A percentile compares a stretch with the other conserved stretches of the same genome.
Conservation (phyloP, 2,329 filamentous ascomycete genomes). For the Trichoderma koningiopsis region DNA sequence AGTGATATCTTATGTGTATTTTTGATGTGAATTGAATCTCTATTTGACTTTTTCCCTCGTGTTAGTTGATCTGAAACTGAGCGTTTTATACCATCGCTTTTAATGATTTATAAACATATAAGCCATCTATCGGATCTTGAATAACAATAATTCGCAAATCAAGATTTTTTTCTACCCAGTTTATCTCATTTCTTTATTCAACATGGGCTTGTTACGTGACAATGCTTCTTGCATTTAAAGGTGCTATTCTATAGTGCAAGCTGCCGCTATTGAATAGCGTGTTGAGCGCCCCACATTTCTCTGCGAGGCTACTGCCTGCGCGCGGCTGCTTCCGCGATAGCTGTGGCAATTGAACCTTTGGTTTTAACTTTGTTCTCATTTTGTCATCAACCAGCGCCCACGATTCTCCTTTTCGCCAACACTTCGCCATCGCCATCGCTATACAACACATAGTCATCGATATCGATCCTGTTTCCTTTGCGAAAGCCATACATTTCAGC, state of each 20-base stretch:
- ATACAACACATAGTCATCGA: background rate
- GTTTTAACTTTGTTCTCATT: background rate
- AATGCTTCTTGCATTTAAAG: background rate
- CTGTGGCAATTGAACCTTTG: background rate
- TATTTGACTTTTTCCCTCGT: background rate
- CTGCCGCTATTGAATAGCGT: slow-evolving; percentile 1
- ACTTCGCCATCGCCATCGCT: background rate
- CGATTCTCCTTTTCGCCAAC: background rate
- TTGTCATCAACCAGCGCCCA: background rate
- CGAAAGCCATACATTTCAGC: background rate
- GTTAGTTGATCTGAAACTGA: background rate
- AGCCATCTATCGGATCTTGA: background rate
- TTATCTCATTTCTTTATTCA: background rate
- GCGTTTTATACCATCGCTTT: background rate
- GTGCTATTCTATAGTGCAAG: background rate
- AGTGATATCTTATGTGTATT: background rate
- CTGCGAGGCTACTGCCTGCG: slow-evolving; percentile 22
- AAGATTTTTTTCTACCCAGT: too few relatives aligned
- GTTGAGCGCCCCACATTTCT: background rate
- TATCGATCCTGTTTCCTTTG: background rate
- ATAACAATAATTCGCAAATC: background rate
- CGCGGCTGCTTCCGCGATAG: slow-evolving; percentile 12
- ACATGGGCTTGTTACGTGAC: background rate
- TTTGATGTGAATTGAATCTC: background rate
- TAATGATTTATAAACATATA: background rate